Percentiles rank a stretch among this genome's conserved stretches.
Evolutionary conservation across 495 filamentous ascomycete species (phyloP).

Genomic region (Podospora anserina): DNA sequence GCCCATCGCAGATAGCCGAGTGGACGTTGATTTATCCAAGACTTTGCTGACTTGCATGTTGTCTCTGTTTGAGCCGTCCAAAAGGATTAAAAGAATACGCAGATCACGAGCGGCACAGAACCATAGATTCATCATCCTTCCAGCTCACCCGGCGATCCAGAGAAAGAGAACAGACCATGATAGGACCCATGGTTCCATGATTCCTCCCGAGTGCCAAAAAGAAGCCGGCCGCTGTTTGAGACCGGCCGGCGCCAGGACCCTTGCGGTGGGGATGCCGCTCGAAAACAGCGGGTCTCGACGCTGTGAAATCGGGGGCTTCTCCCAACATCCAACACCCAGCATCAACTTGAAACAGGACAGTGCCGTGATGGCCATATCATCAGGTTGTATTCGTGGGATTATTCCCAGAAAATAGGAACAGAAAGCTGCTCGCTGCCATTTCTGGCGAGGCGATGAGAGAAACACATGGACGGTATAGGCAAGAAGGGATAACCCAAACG

Average conservation of each 20-base stretch:
- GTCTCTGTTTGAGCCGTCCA: neutral
- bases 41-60: conserved; percentile 8
- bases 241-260: neutral
- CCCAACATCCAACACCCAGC: neutral
- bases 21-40: conserved; percentile 12
- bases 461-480: neutral
- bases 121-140: neutral
- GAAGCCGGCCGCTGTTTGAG: conserved; percentile 5
- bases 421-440: neutral
- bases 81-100: neutral
- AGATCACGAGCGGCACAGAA: conserved; percentile 1
- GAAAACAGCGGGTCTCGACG: neutral
- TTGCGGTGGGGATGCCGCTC: neutral
- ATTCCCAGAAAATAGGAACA: neutral
- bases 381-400: neutral
- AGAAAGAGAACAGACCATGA: neutral
- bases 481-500: neutral
- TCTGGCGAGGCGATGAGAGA: neutral
- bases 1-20: conserved; percentile 17
- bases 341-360: neutral
- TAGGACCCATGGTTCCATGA: too few relatives aligned
- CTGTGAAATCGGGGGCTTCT: neutral
- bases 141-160: neutral
- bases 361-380: neutral
- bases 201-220: neutral